Evolutionary conservation across 140 eudicot species (phyloP).

Genomic region (Stevia rebaudiana): DNA sequence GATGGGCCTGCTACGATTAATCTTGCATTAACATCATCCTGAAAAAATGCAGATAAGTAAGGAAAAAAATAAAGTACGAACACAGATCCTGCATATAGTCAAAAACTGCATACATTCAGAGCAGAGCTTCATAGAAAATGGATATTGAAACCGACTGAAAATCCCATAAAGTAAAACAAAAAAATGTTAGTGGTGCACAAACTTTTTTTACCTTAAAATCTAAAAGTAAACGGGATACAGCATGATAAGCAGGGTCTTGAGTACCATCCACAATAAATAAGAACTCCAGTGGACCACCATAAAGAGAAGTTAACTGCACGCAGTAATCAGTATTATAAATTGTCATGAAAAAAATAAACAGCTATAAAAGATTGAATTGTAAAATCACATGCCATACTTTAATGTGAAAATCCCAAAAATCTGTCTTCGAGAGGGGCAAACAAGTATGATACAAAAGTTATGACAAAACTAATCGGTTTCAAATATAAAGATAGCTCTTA

Average conservation of each 20-base stretch:
- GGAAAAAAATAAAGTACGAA: not conserved
- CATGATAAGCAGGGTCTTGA: conserved; percentile 83
- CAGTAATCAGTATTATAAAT: conserved; percentile 9
- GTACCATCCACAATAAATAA: conserved; percentile 75
- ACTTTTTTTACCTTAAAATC: conserved; percentile 53
- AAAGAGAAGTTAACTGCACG: conserved; percentile 73
- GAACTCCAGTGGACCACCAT: conserved; percentile 85
- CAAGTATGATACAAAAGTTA: not conserved
- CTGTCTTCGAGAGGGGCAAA: not conserved
- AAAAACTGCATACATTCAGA: not conserved
- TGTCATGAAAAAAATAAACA: conserved; percentile 9
- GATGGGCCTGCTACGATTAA: conserved; percentile 83
- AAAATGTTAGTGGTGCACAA: not conserved
- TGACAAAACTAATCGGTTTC: not conserved
- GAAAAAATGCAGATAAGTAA: conserved; percentile 11
- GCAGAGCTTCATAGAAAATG: not conserved
- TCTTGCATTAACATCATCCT: conserved; percentile 89
- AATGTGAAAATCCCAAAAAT: not conserved
- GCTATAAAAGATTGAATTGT: not conserved
- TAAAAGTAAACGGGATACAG: conserved; percentile 55
- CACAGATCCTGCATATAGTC: not conserved
- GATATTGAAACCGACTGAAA: not conserved
- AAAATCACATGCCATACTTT: not conserved
- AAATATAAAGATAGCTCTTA: not conserved
- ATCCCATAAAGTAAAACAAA: not conserved